Percentiles rank a stretch among this genome's conserved stretches.
phyloP scores from a whole-genome alignment of 176 grass and related monocot species.

The Eremochloa ophiuroides region DNA sequence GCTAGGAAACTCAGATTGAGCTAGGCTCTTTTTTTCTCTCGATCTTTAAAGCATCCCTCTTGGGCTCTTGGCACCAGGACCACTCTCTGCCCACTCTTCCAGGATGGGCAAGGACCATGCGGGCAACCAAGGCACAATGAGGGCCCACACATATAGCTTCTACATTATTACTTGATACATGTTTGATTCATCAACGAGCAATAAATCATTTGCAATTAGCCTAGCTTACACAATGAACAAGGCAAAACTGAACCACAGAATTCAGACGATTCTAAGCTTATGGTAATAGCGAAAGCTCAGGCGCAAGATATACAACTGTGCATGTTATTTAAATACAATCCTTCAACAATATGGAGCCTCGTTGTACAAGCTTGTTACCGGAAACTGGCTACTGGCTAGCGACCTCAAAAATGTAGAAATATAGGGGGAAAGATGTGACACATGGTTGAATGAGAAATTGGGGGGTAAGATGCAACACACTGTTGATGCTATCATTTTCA shows the following conservation, averaged over 20 bases:
- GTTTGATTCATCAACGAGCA: no score
- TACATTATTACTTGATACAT: no score
- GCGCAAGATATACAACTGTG: conserved; percentile 2
- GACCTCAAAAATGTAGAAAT: conserved; percentile 11
- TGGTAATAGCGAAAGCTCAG: background rate
- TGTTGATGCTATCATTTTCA: background rate
- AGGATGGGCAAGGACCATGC: no score
- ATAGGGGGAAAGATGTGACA: background rate
- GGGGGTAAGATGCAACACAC: background rate
- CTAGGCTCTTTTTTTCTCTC: no score
- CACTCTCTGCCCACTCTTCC: no score
- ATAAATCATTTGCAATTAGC: no score
- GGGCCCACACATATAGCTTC: no score
- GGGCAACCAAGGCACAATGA: no score
- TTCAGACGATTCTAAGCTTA: background rate
- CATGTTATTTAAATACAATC: conserved; percentile 23
- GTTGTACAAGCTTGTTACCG: background rate
- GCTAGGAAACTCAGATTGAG: no score
- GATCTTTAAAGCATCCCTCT: no score
- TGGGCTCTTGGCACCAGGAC: no score
- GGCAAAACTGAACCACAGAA: background rate
- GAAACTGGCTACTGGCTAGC: conserved; percentile 3
- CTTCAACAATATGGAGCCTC: background rate
- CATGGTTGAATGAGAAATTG: background rate
- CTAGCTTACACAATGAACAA: no score